These are phyloP conservation scores for Mucor ambiguus DNA, from an alignment of 371 early-diverging fungal genomes.

Conservation along the genomic window DNA sequence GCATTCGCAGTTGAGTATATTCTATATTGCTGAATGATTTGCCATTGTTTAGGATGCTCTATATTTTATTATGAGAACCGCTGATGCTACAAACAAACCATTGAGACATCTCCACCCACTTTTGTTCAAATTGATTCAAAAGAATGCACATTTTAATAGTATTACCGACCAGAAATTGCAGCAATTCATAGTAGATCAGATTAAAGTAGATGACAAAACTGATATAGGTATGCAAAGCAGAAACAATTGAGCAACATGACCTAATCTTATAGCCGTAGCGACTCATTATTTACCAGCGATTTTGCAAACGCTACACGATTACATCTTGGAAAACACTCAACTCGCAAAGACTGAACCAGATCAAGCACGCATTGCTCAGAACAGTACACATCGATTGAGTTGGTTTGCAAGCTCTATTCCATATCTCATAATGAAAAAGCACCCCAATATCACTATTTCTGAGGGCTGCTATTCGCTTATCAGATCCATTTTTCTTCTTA, in stretches of 20 bases:
- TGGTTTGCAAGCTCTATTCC: neutral
- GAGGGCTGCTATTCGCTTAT: neutral
- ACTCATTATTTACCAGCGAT: neutral
- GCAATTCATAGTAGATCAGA: neutral
- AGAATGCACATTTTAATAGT: neutral
- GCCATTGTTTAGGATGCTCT: constrained; percentile 1
- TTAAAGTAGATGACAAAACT: neutral
- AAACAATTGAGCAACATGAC: neutral
- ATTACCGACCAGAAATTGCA: neutral
- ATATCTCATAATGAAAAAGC: neutral
- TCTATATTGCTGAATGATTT: neutral
- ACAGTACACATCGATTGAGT: neutral
- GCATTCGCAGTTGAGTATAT: neutral
- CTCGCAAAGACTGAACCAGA: neutral
- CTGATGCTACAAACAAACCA: neutral
- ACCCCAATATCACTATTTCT: neutral
- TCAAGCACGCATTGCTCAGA: neutral
- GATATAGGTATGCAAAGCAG: neutral
- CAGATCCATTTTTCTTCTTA: neutral
- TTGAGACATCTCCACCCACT: neutral
- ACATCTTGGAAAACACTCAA: neutral
- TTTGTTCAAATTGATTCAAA: neutral
- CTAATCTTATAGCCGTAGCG: neutral
- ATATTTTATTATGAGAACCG: neutral
- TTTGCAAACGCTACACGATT: neutral